Conservation (phyloP, 352 stramenopile species). For the Elongisporangium undulatum region DNA sequence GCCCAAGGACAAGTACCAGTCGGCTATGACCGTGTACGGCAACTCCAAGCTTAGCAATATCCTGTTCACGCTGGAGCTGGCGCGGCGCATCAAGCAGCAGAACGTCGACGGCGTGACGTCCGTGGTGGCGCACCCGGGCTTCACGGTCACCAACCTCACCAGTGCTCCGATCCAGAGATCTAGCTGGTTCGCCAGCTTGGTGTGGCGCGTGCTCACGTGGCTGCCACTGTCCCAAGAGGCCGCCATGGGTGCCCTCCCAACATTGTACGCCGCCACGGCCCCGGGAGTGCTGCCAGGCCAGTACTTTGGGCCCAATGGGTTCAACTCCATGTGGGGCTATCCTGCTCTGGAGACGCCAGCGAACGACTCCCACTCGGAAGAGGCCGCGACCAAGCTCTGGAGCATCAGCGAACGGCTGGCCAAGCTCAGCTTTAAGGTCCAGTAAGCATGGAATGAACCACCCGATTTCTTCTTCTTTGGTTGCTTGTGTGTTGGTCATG, state of each 20-base stretch:
- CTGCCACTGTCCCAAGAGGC: conserved; percentile 32
- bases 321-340: conserved; percentile 47
- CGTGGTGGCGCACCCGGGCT: conserved; percentile 28
- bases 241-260: conserved; percentile 19
- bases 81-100: conserved; percentile 19
- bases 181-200: conserved; percentile 18
- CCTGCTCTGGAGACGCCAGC: conserved; percentile 28
- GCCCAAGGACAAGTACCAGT: no score
- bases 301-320: conserved; percentile 25
- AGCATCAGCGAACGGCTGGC: conserved; percentile 27
- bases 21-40: conserved; percentile 30
- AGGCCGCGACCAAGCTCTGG: conserved; percentile 27
- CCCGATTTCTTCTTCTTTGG: no score
- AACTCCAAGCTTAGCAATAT: conserved; percentile 52
- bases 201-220: conserved; percentile 22
- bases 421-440: not conserved
- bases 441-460: no score
- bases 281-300: conserved; percentile 14
- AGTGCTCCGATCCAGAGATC: conserved; percentile 9
- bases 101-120: conserved; percentile 16
- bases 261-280: conserved; percentile 28
- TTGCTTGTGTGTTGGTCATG: no score
- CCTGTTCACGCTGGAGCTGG: conserved; percentile 41
- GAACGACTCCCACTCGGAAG: conserved; percentile 22
- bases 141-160: conserved; percentile 27